Base-by-base conservation (phyloP, 1,139 yeast species). In the Hansenula sp. region DNA sequence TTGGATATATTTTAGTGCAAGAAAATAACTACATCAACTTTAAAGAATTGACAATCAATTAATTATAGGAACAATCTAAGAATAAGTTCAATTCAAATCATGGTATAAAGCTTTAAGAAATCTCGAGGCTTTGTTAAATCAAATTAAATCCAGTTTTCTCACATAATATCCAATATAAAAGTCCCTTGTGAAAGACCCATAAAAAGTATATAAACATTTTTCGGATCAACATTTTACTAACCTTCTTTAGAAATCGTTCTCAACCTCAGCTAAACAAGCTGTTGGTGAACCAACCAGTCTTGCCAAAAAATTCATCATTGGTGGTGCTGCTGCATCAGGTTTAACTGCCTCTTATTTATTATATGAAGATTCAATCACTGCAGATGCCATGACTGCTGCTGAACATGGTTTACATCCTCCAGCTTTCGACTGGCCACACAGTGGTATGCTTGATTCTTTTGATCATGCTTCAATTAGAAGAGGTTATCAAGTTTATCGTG, bases 361-460 rank as follows among this genome's bases (percentile, higher is more conserved):
- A 59, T 87, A 85, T 69, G 81, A 84, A 57, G 92, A 83, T 64
- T 73, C 87, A 19, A 76, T 82, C 66, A 77, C 86, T 47, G 96
- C 97, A 47, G 80, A 78, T 60, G 98, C 99, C 60, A 87, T 90
- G 96, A 90, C 98, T 42, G 95, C 95, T 52, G 96, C 97, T 52
- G 99, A 92, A 73, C 97, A 92, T 69, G 99, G 99, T 56, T 78
- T 92, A 64, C 98, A 92, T 67, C 82, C 98, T 35, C 96, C 97
- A 52, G 80, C 81, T 48, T 90, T 76, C 67, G 84, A 80, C 46
- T 92, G 98, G 98, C 77, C 96, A 37, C 97, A 92, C 69, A 81
- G 77, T 61, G 97, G 95, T 59, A 84, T 89, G 80, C 79, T 90
- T 59, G 83, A 82, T 53, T 77, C 96, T 41, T 94, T 89, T 57